Evolutionary conservation across 495 filamentous ascomycete genomes (phyloP).

Genomic region (Hypoxylon fragiforme): DNA sequence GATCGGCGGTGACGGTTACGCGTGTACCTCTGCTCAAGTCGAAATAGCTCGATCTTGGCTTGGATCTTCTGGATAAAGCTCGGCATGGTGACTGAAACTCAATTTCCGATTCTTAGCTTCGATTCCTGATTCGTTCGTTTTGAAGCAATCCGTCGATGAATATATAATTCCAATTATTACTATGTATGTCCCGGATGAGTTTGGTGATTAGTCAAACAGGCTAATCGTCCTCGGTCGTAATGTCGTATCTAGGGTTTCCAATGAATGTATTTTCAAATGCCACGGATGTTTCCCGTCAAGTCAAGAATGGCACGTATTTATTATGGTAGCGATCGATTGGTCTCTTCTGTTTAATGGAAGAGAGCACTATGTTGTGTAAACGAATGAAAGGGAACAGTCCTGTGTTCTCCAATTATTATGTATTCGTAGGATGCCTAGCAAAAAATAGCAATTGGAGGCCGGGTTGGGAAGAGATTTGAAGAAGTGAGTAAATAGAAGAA

Average conservation of each 20-base stretch:
- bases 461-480: conserved; percentile 18
- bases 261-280: conserved; percentile 9
- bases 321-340: conserved; percentile 12
- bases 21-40: conserved; percentile 90
- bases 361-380: conserved; percentile 10
- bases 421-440: conserved; percentile 19
- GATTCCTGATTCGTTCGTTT: neutral
- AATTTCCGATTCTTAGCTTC: neutral
- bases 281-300: conserved; percentile 1
- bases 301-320: neutral
- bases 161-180: neutral
- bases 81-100: conserved; percentile 22
- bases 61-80: conserved; percentile 56
- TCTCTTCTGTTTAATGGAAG: conserved; percentile 5
- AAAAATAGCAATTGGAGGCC: conserved; percentile 21
- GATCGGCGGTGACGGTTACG: conserved; percentile 78
- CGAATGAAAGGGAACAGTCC: conserved; percentile 33
- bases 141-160: neutral
- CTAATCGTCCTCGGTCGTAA: too few species aligned
- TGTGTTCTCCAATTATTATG: conserved; percentile 32
- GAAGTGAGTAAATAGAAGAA: conserved; percentile 22
- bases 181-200: conserved; percentile 1
- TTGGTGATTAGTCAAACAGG: neutral
- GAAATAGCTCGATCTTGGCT: conserved; percentile 80
- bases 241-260: conserved; percentile 1